phyloP scores from a whole-genome alignment of 768 basidiomycete genomes.

The Pleurotus tuoliensis region DNA sequence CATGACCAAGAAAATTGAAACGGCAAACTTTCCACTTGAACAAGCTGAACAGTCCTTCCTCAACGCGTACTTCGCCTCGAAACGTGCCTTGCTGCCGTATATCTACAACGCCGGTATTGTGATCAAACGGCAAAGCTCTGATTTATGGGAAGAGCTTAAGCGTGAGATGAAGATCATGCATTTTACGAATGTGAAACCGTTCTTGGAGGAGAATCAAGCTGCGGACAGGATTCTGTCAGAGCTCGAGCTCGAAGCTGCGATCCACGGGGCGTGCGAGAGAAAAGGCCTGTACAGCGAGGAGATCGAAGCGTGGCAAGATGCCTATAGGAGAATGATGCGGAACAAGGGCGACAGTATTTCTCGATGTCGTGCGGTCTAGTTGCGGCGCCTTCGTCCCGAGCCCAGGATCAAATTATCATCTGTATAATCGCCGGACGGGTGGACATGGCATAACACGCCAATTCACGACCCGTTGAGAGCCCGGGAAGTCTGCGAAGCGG shows the following conservation, averaged over 20 bases:
- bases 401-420: too few relatives aligned
- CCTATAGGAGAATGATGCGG: slow-evolving; percentile 23
- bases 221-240: slow-evolving; percentile 16
- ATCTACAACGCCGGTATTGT: slow-evolving; percentile 33
- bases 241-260: slow-evolving; percentile 18
- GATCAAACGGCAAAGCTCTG: slow-evolving; percentile 25
- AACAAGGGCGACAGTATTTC: slow-evolving; percentile 5
- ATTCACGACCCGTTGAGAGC: too few relatives aligned
- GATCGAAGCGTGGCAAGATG: slow-evolving; percentile 28
- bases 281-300: slow-evolving; percentile 27
- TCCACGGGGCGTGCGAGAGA: slow-evolving; percentile 15
- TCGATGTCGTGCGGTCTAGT: neutral
- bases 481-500: too few relatives aligned
- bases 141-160: slow-evolving; percentile 25
- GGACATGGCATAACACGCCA: too few relatives aligned
- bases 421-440: too few relatives aligned
- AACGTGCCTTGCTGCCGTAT: slow-evolving; percentile 28
- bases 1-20: slow-evolving; percentile 32
- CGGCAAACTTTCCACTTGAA: slow-evolving; percentile 31
- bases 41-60: slow-evolving; percentile 43
- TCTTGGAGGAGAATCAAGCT: slow-evolving; percentile 23
- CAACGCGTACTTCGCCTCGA: slow-evolving; percentile 30
- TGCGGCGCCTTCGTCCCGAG: too few relatives aligned
- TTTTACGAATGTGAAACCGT: slow-evolving; percentile 28
- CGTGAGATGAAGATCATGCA: slow-evolving; percentile 27